Evolutionary conservation across 2,329 filamentous ascomycete genomes (phyloP).

Genomic region (Aureobasidium sp.): DNA sequence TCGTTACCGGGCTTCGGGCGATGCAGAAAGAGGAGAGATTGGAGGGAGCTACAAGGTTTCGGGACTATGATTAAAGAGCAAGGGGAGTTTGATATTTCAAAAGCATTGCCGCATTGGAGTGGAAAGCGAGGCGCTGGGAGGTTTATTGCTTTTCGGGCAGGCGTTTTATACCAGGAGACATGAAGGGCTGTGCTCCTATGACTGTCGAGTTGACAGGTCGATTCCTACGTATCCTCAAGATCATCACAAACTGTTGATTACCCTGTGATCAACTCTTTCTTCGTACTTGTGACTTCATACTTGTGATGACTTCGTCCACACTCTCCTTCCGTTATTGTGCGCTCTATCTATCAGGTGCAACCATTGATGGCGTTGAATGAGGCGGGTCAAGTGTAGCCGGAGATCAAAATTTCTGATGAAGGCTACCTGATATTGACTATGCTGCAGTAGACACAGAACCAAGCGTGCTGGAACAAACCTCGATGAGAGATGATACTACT

Average conservation of each 20-base stretch:
- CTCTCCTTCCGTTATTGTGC: neutral
- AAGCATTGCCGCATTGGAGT: neutral
- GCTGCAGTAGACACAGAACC: too few species aligned
- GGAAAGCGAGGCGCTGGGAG: neutral
- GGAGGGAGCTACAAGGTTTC: conserved; percentile 11
- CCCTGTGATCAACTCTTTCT: neutral
- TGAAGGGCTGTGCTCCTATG: neutral
- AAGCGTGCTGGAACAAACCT: too few species aligned
- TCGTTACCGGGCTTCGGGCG: neutral
- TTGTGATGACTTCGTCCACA: neutral
- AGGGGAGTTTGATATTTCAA: neutral
- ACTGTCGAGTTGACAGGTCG: neutral
- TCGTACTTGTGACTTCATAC: too few species aligned
- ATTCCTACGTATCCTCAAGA: conserved; percentile 1
- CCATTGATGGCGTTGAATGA: too few species aligned
- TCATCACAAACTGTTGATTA: neutral
- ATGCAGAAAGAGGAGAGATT: conserved; percentile 10
- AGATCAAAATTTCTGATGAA: too few species aligned
- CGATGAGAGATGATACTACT: too few species aligned
- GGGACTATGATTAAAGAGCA: conserved; percentile 1
- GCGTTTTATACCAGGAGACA: neutral
- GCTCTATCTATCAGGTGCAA: neutral
- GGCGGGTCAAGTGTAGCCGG: too few species aligned
- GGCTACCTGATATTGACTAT: too few species aligned
- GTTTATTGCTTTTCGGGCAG: neutral